Evolutionary conservation across 2,329 filamentous ascomycete genomes (phyloP), one percentile per base, ranked within the genome.

Genomic region (Diplodia scrobiculata): DNA sequence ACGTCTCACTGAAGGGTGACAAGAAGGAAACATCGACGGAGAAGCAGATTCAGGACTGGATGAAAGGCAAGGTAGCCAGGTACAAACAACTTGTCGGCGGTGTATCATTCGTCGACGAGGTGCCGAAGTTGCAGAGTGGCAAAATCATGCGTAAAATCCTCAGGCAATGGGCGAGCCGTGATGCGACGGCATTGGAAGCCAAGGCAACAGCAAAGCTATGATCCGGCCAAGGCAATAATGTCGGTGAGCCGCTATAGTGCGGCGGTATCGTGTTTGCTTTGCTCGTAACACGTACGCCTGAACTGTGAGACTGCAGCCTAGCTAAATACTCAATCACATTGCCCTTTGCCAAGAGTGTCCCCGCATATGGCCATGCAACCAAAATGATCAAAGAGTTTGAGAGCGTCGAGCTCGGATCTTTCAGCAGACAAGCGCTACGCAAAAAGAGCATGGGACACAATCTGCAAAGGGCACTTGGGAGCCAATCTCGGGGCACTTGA

Each of bases 31-130:
- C 79, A 47, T 78, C 79, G 14, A 81, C 83, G 1, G 84, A 83
- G 1, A 74, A 81, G 36, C 82, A 85, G 21, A 84, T 91, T 55
- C 81, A 84, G 36, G 75, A 79, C 17, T 93, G 88, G 84, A 81
- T 92, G 72, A 84, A 84, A 25, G 82, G 82, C 58, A 84, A 85
- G 65, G 89, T 92, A 4, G 84, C 86, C 0, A 81, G 78, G 67
- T 85, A 88, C 73, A 92, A 92, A 78, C 84, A 85, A 73, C 81
- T 92, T 67, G 86, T 86, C 6, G 90, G 89, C 0, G 90, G 90
- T 0, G 84, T 92, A n/a, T 77, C 83, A 9, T 91, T 92, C 72
- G 80, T 90, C 4, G 83, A 89, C 45, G 79, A 79, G 17, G 87
- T 92, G 36, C 89, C 90, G 25, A 92, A 90, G 50, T 51, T 63